Percentiles rank a stretch among this genome's conserved stretches.
phyloP scores from a whole-genome alignment of 805 yeast genomes.

The Tanozyma kutaoensis region DNA sequence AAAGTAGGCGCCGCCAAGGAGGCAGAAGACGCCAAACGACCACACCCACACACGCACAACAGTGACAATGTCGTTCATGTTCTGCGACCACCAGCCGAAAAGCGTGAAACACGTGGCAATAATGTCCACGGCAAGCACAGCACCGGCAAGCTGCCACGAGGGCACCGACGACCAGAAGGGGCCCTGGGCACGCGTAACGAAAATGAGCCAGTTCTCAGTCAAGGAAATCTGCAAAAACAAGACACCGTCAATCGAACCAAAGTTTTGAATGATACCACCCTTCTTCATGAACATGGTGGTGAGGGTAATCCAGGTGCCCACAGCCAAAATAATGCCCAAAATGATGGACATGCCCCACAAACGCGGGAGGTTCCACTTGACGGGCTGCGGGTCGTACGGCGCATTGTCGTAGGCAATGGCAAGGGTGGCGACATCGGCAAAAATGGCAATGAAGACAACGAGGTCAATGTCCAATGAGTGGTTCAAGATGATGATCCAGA shows the following conservation, averaged over 20 bases:
- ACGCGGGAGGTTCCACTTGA: slow-evolving; percentile 94
- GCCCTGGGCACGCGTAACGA: slow-evolving; percentile 94
- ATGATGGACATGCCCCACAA: slow-evolving; percentile 93
- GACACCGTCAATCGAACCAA: slow-evolving; percentile 89
- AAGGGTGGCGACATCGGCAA: slow-evolving; percentile 94
- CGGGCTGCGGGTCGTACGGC: slow-evolving; percentile 87
- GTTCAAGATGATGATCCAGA: slow-evolving; percentile 93
- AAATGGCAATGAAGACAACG: slow-evolving; percentile 92
- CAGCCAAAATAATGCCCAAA: slow-evolving; percentile 75
- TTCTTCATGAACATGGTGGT: slow-evolving; percentile 84
- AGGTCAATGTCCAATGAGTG: slow-evolving; percentile 76
- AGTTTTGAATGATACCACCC: slow-evolving; percentile 94
- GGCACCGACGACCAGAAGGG: slow-evolving; percentile 97
- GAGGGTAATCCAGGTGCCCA: slow-evolving; percentile 90
- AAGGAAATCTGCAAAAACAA: slow-evolving; percentile 87
- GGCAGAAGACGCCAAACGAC: slow-evolving; percentile 96
- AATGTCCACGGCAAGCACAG: slow-evolving; percentile 81
- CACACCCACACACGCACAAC: slow-evolving; percentile 90
- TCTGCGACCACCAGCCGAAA: slow-evolving; percentile 97
- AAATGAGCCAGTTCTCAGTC: slow-evolving; percentile 95
- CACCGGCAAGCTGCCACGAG: slow-evolving; percentile 95
- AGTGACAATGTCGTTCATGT: slow-evolving; percentile 93
- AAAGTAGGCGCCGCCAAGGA: slow-evolving; percentile 94
- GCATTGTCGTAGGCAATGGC: slow-evolving; percentile 97
- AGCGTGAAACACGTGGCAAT: slow-evolving; percentile 84